phyloP scores from a whole-genome alignment of 2,329 filamentous ascomycete species.

The Aspergillus sp. region DNA sequence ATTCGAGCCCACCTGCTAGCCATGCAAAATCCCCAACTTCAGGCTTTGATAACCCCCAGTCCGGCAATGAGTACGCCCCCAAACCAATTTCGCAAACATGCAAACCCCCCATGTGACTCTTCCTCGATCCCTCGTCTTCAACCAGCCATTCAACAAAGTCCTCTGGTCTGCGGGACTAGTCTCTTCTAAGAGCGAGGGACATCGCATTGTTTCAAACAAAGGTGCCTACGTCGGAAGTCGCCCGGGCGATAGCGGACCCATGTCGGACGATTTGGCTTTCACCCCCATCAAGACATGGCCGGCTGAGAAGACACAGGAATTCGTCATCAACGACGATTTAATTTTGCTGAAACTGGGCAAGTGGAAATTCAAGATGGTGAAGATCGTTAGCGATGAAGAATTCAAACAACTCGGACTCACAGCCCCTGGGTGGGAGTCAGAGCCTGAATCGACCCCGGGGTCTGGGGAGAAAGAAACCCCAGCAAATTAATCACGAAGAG shows the following conservation, averaged over 20 bases:
- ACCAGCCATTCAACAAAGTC: conserved; percentile 45
- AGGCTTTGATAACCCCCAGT: conserved; percentile 23
- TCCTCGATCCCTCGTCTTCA: conserved; percentile 46
- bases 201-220: conserved; percentile 44
- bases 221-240: conserved; percentile 48
- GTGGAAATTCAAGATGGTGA: conserved; percentile 55
- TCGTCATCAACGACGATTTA: conserved; percentile 46
- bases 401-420: conserved; percentile 43
- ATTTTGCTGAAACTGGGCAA: conserved; percentile 57
- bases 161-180: conserved; percentile 50
- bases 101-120: conserved; percentile 36
- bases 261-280: conserved; percentile 46
- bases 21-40: conserved; percentile 16
- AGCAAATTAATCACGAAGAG: no score
- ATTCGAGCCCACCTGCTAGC: conserved; percentile 11
- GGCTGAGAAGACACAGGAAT: conserved; percentile 41
- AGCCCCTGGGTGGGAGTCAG: conserved; percentile 48
- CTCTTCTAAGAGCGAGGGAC: conserved; percentile 47
- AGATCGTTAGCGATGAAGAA: conserved; percentile 51
- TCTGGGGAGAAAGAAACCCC: no score
- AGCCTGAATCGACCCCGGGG: neutral
- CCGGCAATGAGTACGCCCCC: conserved; percentile 35
- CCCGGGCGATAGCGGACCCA: conserved; percentile 33
- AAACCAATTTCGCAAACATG: conserved; percentile 36
- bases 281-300: conserved; percentile 43